Evolutionary conservation across 192 early-diverging fungal species (phyloP).

Genomic region (Podochytrium sp.): DNA sequence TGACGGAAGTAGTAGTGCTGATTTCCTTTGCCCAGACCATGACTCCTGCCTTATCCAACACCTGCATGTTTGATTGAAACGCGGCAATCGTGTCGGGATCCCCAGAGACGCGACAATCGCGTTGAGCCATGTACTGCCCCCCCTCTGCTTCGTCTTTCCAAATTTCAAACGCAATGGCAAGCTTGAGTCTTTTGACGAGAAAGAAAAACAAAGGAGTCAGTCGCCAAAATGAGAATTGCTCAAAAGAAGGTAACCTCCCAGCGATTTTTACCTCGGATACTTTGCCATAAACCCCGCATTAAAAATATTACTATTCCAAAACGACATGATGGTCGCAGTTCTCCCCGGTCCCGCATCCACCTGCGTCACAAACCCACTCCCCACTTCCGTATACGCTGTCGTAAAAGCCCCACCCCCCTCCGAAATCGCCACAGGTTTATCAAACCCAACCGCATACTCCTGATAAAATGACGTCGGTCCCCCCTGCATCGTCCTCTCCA

Average conservation of each 20-base stretch:
- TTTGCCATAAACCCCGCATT: neutral
- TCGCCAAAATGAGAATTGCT: no score
- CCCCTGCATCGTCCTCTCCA: no score
- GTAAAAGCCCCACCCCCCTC: conserved; percentile 21
- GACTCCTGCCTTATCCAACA: neutral
- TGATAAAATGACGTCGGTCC: conserved; percentile 16
- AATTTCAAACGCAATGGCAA: conserved; percentile 28
- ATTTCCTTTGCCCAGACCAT: conserved; percentile 26
- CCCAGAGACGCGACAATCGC: conserved; percentile 11
- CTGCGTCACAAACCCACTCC: neutral
- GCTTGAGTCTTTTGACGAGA: conserved; percentile 17
- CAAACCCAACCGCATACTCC: neutral
- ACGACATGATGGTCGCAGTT: neutral
- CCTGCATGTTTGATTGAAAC: neutral
- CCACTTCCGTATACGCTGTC: neutral
- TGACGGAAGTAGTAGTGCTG: neutral
- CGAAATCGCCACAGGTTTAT: conserved; percentile 25
- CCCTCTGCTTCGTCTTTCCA: conserved; percentile 1
- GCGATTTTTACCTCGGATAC: no score
- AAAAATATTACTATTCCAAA: conserved; percentile 24
- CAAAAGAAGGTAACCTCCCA: no score
- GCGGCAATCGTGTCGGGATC: neutral
- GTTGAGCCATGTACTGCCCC: neutral
- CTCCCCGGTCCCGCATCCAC: conserved; percentile 3
- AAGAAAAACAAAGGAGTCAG: no score